Percentiles rank a stretch among this genome's conserved stretches.
Evolutionary conservation across 2,329 filamentous ascomycete species (phyloP).

Genomic region (Sporothrix phasma): DNA sequence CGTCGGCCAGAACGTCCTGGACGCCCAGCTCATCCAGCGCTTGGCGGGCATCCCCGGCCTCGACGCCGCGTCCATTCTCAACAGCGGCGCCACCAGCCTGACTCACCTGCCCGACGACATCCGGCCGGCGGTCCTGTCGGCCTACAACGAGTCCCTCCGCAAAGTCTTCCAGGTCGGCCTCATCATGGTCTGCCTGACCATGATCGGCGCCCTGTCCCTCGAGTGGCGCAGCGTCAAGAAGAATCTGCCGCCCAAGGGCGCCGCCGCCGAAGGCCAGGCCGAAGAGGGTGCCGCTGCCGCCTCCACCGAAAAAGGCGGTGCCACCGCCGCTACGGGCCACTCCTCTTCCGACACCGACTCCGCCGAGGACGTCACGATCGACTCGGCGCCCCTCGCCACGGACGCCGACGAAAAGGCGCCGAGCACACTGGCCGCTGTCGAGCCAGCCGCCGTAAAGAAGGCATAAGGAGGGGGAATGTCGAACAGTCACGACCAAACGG

Average conservation of each 20-base stretch:
- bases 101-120: slow-evolving; percentile 21
- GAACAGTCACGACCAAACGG: background rate
- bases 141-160: slow-evolving; percentile 53
- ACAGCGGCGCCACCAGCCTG: slow-evolving; percentile 19
- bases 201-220: slow-evolving; percentile 45
- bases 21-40: slow-evolving; percentile 30
- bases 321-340: background rate
- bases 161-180: slow-evolving; percentile 51
- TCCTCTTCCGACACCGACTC: background rate
- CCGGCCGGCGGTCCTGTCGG: slow-evolving; percentile 22
- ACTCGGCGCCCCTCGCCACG: background rate
- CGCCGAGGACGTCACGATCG: background rate
- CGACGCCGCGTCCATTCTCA: slow-evolving; percentile 16
- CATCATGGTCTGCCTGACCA: slow-evolving; percentile 40
- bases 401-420: background rate
- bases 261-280: slow-evolving; percentile 18
- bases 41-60: slow-evolving; percentile 26
- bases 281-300: background rate
- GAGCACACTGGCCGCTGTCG: background rate
- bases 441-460: background rate
- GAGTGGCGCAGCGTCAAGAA: slow-evolving; percentile 47
- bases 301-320: background rate
- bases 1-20: slow-evolving; percentile 37
- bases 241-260: slow-evolving; percentile 19
- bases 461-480: background rate